Evolutionary conservation across 2,329 filamentous ascomycete species (phyloP).

Genomic region (Lasiodiplodia sp.): DNA sequence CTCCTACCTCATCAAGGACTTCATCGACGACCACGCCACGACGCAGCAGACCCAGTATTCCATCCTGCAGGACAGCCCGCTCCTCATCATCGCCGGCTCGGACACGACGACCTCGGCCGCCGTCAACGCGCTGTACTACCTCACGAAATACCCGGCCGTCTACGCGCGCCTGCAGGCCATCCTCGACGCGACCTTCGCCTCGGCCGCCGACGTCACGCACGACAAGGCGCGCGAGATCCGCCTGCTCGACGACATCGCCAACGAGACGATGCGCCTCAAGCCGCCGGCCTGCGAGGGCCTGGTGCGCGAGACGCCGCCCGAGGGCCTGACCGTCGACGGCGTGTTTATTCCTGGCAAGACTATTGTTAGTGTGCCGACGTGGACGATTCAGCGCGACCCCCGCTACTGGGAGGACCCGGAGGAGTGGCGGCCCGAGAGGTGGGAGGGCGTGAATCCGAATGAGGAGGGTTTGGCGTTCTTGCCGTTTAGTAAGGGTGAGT

Average conservation of each 20-base stretch:
- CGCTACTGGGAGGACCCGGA: conserved; percentile 7
- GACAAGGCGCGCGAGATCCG: conserved; percentile 39
- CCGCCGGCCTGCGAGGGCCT: conserved; percentile 49
- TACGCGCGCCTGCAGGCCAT: conserved; percentile 19
- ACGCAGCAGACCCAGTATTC: conserved; percentile 37
- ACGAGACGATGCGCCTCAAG: conserved; percentile 54
- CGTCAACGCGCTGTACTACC: conserved; percentile 31
- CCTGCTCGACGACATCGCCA: conserved; percentile 51
- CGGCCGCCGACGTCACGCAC: conserved; percentile 39
- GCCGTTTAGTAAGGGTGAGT: conserved; percentile 26
- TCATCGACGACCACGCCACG: conserved; percentile 46
- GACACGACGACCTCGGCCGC: conserved; percentile 23
- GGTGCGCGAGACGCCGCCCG: conserved; percentile 47
- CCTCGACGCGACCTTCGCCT: conserved; percentile 40
- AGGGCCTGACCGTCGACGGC: conserved; percentile 47
- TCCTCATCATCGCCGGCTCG: conserved; percentile 44
- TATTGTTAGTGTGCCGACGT: conserved; percentile 36
- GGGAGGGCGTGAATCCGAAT: conserved; percentile 9
- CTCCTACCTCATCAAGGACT: conserved; percentile 51
- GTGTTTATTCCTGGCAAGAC: conserved; percentile 43
- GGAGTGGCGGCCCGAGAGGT: conserved; percentile 25
- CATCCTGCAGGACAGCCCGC: conserved; percentile 44
- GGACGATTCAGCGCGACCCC: conserved; percentile 31
- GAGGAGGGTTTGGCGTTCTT: conserved; percentile 19
- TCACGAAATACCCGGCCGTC: conserved; percentile 33